Conservation (phyloP, 2,329 filamentous ascomycete genomes). For the Ambrosiella xylebori region DNA sequence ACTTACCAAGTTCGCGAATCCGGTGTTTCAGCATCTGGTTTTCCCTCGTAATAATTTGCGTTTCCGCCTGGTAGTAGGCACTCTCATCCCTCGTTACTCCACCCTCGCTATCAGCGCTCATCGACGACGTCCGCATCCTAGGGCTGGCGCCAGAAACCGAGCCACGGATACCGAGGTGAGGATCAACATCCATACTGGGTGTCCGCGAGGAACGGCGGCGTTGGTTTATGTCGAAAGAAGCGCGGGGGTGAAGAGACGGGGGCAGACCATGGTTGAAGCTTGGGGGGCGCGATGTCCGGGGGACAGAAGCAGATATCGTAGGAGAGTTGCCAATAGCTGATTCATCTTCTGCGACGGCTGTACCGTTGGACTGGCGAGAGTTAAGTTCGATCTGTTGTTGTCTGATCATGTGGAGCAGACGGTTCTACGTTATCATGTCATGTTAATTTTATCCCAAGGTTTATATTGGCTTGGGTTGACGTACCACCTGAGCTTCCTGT, state of each 20-base stretch:
- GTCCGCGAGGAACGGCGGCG: constrained; percentile 29
- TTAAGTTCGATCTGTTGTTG: constrained; percentile 56
- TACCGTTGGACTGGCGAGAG: constrained; percentile 31
- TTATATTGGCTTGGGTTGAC: constrained; percentile 16
- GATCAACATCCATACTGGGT: constrained; percentile 30
- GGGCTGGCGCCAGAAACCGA: constrained; percentile 30
- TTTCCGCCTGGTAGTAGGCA: constrained; percentile 69
- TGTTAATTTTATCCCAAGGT: not conserved
- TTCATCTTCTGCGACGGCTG: constrained; percentile 28
- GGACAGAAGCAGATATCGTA: constrained; percentile 21
- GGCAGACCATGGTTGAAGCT: constrained; percentile 29
- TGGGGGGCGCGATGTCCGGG: constrained; percentile 17
- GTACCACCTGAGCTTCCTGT: constrained; percentile 59
- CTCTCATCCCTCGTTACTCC: constrained; percentile 44
- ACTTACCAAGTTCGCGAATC: constrained; percentile 53
- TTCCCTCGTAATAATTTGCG: constrained; percentile 58
- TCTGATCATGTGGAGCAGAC: constrained; percentile 60
- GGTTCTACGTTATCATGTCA: constrained; percentile 34
- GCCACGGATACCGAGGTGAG: not conserved
- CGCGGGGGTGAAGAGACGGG: constrained; percentile 34
- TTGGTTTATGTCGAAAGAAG: constrained; percentile 35
- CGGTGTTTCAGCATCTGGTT: constrained; percentile 68
- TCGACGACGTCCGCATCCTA: constrained; percentile 38
- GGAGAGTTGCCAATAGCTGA: constrained; percentile 18
- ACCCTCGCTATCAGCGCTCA: constrained; percentile 35